phyloP scores from a whole-genome alignment of 176 grass and related monocot species.

The Miscanthus lutarioriparius region DNA sequence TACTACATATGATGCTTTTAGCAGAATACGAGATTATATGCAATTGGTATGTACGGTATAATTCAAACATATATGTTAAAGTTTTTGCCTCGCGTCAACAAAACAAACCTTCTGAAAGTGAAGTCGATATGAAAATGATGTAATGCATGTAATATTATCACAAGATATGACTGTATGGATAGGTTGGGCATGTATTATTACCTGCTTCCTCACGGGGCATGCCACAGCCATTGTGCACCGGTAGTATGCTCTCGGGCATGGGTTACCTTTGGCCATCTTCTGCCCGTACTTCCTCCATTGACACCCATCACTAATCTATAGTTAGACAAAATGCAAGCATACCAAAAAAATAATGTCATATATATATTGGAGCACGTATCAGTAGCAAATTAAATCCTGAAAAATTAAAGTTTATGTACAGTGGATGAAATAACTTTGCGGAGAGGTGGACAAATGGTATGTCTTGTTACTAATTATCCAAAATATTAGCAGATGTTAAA shows the following conservation, averaged over 20 bases:
- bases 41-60: no score
- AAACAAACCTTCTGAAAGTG: no score
- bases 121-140: no score
- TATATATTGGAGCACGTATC: background rate
- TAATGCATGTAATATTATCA: no score
- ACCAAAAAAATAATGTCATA: background rate
- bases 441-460: background rate
- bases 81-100: no score
- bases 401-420: background rate
- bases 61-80: no score
- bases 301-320: slow-evolving; percentile 86
- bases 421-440: background rate
- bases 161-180: background rate
- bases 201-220: slow-evolving; percentile 91
- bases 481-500: background rate
- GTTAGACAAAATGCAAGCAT: background rate
- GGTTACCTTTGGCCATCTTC: slow-evolving; percentile 97
- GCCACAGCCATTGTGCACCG: slow-evolving; percentile 84
- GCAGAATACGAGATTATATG: no score
- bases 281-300: slow-evolving; percentile 98
- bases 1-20: no score
- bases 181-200: background rate
- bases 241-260: slow-evolving; percentile 86
- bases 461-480: background rate
- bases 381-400: background rate